Base-by-base conservation (phyloP, 331 rosid genomes). In the Prunus yedoensis region DNA sequence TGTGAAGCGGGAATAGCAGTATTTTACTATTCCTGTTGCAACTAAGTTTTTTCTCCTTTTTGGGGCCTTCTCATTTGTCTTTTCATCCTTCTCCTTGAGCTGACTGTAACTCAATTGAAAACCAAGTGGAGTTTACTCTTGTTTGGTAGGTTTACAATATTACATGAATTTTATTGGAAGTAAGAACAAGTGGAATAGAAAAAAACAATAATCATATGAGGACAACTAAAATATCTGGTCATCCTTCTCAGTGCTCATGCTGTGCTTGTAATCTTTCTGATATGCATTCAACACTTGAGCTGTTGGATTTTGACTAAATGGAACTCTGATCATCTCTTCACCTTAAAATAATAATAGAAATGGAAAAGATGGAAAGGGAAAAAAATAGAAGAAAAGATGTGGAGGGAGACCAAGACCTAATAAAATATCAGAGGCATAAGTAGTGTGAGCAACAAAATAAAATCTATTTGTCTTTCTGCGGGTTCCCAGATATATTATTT, bases 21-120 rank as follows among this genome's bases (percentile, higher is more conserved):
- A 0, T 32, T 32, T 32, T 32, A 32, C 8, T 1, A 5, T 5
- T 0, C 1, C 11, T 0, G 0, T 32, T 32, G 38, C 8, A 32
- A 32, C 8, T 5, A 32, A 32, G 38, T 32, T 5, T 32, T 32
- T 32, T 32, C 1, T 5, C 38, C 7, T 32, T 52, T 17, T 52
- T 18, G 23, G 1, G 58, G 58, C 8, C 58, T 18, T 5, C 0
- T 53, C 23, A 18, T 53, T 53, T 53, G 21, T 53, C 23, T 53
- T 53, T 52, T 53, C 43, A 38, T 38, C 43, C 43, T 38, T 38
- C 43, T 38, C 43, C 43, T 1, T 38, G 43, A 38, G 43, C 41
- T 6, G 41, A 35, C 38, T 32, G 41, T 8, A 35, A 35, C 41
- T 6, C 41, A 35, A 35, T 6, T 35, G 41, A 35, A 35, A 35